Base-by-base conservation (phyloP, 2,329 filamentous ascomycete genomes). In the Dactylella cylindrospora region DNA sequence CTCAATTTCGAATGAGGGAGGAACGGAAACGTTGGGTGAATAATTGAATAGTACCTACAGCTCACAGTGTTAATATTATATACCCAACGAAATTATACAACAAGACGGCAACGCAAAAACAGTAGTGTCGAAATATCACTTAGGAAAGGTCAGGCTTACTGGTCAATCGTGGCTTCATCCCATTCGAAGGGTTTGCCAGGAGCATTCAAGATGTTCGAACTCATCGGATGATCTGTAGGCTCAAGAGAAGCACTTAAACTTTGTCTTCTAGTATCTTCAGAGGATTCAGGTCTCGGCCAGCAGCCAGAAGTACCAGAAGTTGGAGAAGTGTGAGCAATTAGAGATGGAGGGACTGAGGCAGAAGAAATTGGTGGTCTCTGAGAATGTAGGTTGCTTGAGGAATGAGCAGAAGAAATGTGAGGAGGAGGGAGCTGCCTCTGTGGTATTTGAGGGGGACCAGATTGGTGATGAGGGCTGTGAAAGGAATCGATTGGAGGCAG, bases 1-100 rank as follows among this genome's bases (percentile, higher is more conserved):
- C 77, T 76, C 10, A 73, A 72, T 67, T 80, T 83, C 49, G 74
- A 80, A 46, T 76, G 76, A 1, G 84, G 79, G 9, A 89, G 74
- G 36, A 89, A 75, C 0, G 85, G 85, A 54, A 86, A 83, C 2
- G 80, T 80, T 10, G 82, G 81, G 67, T 88, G 84, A 15, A 88
- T 80, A 10, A 79, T 74, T 3, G 76, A 76, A 47, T 86, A 78
- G 66, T 88, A 88, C 65, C 80, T 84, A 51, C 46, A 15, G 49
- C 38, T 12, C 19, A 36, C 62, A 71, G 69, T 46, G 36, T 44
- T 26, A 52, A 44, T 43, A 49, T 15, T 12, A 4, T 25, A 31
- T 9, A 31, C 28, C 31, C 35, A 3, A 17, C 1, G 20, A 53
- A 49, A 54, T 40, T 54, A 49, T 54, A n/a, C 49, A 55, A 62